Percentiles rank a stretch among this genome's conserved stretches.
Evolutionary conservation across 148 eudicot genomes (phyloP).

Genomic region (Chenopodium album): DNA sequence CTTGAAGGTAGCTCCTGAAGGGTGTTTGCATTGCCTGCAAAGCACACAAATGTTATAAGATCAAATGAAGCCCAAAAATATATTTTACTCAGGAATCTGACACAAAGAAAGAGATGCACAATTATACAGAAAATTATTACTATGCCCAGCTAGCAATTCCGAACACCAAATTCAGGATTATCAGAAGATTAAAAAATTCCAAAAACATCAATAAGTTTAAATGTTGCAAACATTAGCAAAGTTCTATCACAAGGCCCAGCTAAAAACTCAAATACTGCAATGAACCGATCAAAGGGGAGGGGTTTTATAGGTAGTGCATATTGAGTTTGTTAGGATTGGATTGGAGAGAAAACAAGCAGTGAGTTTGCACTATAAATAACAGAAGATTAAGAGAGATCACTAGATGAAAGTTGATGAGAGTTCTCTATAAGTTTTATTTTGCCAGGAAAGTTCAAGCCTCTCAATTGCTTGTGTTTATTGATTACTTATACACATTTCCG

Average conservation of each 20-base stretch:
- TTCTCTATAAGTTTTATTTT: too few species aligned
- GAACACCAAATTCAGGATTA: not conserved
- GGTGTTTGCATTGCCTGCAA: slow-evolving; percentile 94
- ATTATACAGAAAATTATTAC: not conserved
- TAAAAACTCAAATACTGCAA: not conserved
- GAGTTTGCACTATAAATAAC: too few species aligned
- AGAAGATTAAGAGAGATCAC: too few species aligned
- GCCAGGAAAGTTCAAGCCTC: too few species aligned
- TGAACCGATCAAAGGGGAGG: too few species aligned
- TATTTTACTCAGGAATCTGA: not conserved
- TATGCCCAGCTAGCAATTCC: not conserved
- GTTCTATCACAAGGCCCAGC: not conserved
- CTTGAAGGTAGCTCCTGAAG: slow-evolving; percentile 85
- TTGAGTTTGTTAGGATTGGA: too few species aligned
- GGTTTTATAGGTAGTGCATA: too few species aligned
- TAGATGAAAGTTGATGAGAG: too few species aligned
- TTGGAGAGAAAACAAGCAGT: too few species aligned
- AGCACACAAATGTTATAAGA: not conserved
- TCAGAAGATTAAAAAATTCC: not conserved
- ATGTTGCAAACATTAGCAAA: not conserved
- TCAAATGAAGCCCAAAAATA: not conserved
- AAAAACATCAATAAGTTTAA: not conserved
- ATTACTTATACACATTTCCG: too few species aligned
- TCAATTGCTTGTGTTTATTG: too few species aligned
- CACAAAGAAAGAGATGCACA: not conserved